Evolutionary conservation across 2,329 filamentous ascomycete species (phyloP), one percentile per base, ranked within the genome.

Genomic region (Talaromyces sp.): DNA sequence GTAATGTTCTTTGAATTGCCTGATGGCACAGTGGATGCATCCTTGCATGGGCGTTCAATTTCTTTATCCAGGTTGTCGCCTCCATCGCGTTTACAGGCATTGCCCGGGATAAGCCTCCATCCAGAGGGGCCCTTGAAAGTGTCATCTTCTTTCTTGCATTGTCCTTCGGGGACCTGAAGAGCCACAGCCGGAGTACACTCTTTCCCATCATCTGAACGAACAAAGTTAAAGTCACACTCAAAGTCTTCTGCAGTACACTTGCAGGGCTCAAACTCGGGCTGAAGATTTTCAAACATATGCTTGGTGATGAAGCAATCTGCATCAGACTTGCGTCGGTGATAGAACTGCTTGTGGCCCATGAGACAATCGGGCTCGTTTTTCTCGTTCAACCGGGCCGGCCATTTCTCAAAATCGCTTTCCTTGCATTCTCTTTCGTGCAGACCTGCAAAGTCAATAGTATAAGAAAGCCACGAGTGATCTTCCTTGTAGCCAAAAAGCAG

Each of bases 141-240:
- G 61, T 89, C 88, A 9, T 87, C 84, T 3, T 84, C 80, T 49
- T 86, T 83, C 70, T 89, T 85, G 75, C 95, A 99, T 29, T 84
- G 83, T 8, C 86, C 90, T 53, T 89, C 83, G 0, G 93, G 92
- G 1, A 86, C 79, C 2, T 80, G 73, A 50, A 96, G 73, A 3
- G 84, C 79, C 0, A 85, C 86, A 27, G 81, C 84, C 8, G 84
- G 82, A 26, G 86, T 80, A 71, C 95, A 98, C 63, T 88, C 82
- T 55, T 84, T 84, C 57, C 84, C 82, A 63, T 93, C 86, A 3
- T 84, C 80, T 38, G 82, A 81, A 67, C 85, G 84, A 62, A 86
- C 79, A 72, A 96, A 98, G 74, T 96, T 96, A 81, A 90, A 96
- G 71, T 98, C 93, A 73, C 95, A 99, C 77, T 99, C 95, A 72